Conservation (phyloP, 371 early-diverging fungal genomes). For the Thermomucor indicae-seudaticae region DNA sequence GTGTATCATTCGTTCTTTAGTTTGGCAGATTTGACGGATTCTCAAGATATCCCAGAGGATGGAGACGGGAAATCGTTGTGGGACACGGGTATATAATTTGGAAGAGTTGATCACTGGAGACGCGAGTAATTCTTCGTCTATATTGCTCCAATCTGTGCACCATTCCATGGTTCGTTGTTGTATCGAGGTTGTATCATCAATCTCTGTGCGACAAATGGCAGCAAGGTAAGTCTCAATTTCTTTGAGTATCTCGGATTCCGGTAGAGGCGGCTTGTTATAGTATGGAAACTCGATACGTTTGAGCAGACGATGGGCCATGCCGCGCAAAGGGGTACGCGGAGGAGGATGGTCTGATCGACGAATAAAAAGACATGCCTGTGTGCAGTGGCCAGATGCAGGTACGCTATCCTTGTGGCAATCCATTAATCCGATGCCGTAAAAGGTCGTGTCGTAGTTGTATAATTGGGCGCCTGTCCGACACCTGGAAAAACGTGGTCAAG, state of each 20-base stretch:
- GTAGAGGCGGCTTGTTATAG: conserved; percentile 15
- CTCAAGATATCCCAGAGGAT: conserved; percentile 27
- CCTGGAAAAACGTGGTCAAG: conserved; percentile 17
- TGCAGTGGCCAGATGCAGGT: conserved; percentile 59
- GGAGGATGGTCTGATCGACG: neutral
- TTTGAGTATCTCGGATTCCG: conserved; percentile 9
- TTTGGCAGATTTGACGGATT: conserved; percentile 28
- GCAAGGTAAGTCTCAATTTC: conserved; percentile 19
- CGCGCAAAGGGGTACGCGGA: neutral
- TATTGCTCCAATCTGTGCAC: conserved; percentile 9
- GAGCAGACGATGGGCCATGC: conserved; percentile 17
- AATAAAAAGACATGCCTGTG: conserved; percentile 76
- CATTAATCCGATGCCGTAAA: conserved; percentile 69
- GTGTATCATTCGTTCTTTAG: conserved; percentile 5
- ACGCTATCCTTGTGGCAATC: conserved; percentile 28
- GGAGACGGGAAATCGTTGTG: conserved; percentile 7
- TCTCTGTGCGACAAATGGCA: conserved; percentile 16
- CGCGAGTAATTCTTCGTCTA: conserved; percentile 5
- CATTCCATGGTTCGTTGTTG: conserved; percentile 3
- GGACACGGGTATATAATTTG: conserved; percentile 6
- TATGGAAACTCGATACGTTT: conserved; percentile 36
- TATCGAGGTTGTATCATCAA: neutral
- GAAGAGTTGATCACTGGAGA: neutral
- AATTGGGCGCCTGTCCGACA: conserved; percentile 46
- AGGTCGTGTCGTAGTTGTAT: conserved; percentile 63